Evolutionary conservation across 2,329 filamentous ascomycete genomes (phyloP).

Genomic region (Pseudocercospora musae): DNA sequence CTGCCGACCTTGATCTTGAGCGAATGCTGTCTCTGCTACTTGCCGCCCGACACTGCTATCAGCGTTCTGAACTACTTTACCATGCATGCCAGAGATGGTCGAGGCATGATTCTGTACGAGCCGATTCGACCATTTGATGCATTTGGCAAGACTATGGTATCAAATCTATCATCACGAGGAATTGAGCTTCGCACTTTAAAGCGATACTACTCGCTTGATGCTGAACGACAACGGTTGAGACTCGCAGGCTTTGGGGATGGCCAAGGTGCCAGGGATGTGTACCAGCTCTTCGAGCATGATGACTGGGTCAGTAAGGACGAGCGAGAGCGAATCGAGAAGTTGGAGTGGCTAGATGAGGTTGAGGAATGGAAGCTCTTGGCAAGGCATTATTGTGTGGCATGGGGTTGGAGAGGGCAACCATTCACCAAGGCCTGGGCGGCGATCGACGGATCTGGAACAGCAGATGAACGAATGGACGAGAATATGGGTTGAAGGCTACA

Average conservation of each 20-base stretch:
- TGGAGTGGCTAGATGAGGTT: constrained; percentile 91
- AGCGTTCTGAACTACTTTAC: constrained; percentile 40
- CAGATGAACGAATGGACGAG: constrained; percentile 20
- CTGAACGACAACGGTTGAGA: constrained; percentile 66
- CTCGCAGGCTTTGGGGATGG: constrained; percentile 62
- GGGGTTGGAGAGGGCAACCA: constrained; percentile 66
- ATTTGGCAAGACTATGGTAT: constrained; percentile 89
- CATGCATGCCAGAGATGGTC: constrained; percentile 39
- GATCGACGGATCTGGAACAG: constrained; percentile 22
- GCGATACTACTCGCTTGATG: constrained; percentile 63
- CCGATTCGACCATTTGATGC: constrained; percentile 78
- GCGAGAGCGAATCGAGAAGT: constrained; percentile 70
- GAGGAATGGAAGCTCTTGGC: constrained; percentile 90
- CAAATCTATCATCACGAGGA: constrained; percentile 76
- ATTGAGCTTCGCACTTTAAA: constrained; percentile 83
- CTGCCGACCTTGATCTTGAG: constrained; percentile 83
- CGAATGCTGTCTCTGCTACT: constrained; percentile 93
- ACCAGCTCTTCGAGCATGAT: constrained; percentile 64
- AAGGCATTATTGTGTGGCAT: constrained; percentile 83
- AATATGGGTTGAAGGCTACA: constrained; percentile 5
- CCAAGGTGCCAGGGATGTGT: constrained; percentile 58
- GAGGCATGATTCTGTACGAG: constrained; percentile 77
- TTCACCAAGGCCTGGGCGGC: constrained; percentile 26
- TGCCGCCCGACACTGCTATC: constrained; percentile 63
- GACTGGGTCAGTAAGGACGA: constrained; percentile 68